Evolutionary conservation across 768 basidiomycete genomes (phyloP), one percentile per base, ranked within the genome.

Genomic region (Rhizopogon vinicolor): DNA sequence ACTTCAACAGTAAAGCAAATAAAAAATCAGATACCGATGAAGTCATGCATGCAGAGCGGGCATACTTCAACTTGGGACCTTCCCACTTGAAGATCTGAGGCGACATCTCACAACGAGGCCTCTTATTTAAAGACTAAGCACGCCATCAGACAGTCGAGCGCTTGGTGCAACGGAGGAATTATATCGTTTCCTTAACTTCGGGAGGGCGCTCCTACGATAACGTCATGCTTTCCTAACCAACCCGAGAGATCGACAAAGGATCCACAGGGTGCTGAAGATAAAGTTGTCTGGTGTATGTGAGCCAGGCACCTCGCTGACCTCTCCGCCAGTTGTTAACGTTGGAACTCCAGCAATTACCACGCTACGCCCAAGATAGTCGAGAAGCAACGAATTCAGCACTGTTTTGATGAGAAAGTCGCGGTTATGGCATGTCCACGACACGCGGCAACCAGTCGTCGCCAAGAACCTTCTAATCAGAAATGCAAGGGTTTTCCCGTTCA

Each of bases 401-500:
- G 48, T 49, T 49, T 33, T 49, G 48, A 49, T 49, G 48, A 49
- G 48, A 49, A 49, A 49, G 48, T 49, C 22, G 48, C 48, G 35
- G 35, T 49, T 49, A 49, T 49, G 48, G 48, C 68, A 71, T 62
- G 63, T 56, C 69, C 48, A 52, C 57, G 58, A 65, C 68, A 71
- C 59, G 65, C 66, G 60, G 53, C 48, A 48, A 31, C 35, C 31
- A 49, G 14, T 52, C 13, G 40, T 52, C 18, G 41, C 53, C 35
- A 49, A 50, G 35, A 56, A 35, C 42, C 44, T 58, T 63, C 43
- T 50, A 57, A 65, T 56, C 58, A 58, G 55, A 59, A 58, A 55
- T 5, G 46, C 55, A 58, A 54, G 44, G 13, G 33, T 40, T 55
- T 53, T 4, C 56, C 41, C 43, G 10, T 52, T 60, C 39, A 41